Conservation (phyloP, 805 yeast genomes). For the Starmerella lactis-condensi region DNA sequence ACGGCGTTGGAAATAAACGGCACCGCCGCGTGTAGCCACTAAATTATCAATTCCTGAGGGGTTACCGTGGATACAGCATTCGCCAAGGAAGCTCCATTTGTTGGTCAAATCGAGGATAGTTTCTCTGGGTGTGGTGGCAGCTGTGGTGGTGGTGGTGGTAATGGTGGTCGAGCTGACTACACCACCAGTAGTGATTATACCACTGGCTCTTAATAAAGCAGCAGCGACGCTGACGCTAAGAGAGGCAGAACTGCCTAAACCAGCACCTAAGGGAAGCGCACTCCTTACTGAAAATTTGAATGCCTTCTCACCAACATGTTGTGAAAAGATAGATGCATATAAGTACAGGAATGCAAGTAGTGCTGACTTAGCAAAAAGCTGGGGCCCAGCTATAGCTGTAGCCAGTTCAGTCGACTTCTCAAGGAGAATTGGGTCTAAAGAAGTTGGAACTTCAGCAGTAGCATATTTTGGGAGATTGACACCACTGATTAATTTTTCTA, state of each 20-base stretch:
- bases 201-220: constrained; percentile 43
- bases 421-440: constrained; percentile 29
- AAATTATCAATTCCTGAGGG: constrained; percentile 96
- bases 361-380: constrained; percentile 48
- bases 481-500: too few relatives aligned
- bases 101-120: constrained; percentile 36
- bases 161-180: too few relatives aligned
- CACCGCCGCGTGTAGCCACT: constrained; percentile 91
- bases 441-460: constrained; percentile 4
- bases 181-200: constrained; percentile 32
- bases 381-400: constrained; percentile 22
- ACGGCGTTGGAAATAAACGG: constrained; percentile 68
- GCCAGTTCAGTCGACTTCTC: constrained; percentile 34
- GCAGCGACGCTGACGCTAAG: constrained; percentile 67
- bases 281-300: constrained; percentile 55
- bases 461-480: too few relatives aligned
- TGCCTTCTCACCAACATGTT: constrained; percentile 16
- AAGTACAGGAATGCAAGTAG: constrained; percentile 72
- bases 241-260: constrained; percentile 87
- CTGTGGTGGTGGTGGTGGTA: too few relatives aligned
- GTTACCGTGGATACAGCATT: constrained; percentile 85
- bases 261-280: constrained; percentile 88
- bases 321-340: constrained; percentile 26
- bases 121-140: constrained; percentile 11
- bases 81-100: constrained; percentile 81